A percentile compares a stretch with the other conserved stretches of the same genome.
phyloP scores from a whole-genome alignment of 73 alveolate species.

The Blepharisma stoltei region DNA sequence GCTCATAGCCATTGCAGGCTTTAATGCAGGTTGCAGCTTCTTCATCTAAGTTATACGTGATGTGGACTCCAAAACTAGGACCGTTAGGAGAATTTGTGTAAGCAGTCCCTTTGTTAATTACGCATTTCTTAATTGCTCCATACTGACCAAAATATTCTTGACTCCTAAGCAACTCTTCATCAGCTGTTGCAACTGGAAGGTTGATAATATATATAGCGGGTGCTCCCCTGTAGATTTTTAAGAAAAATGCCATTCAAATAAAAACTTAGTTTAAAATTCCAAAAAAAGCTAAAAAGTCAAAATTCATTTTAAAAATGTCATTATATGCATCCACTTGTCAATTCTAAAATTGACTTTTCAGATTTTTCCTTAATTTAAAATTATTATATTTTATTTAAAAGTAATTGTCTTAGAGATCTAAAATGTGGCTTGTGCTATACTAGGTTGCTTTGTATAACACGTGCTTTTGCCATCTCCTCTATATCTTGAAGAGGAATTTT shows the following conservation, averaged over 20 bases:
- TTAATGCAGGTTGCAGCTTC: conserved; percentile 78
- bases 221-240: too few relatives aligned
- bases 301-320: too few relatives aligned
- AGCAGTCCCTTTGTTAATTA: conserved; percentile 40
- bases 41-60: conserved; percentile 66
- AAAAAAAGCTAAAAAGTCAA: too few relatives aligned
- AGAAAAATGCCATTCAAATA: too few relatives aligned
- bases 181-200: conserved; percentile 44
- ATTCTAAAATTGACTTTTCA: too few relatives aligned
- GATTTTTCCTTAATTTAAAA: too few relatives aligned
- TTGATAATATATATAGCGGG: conserved; percentile 44
- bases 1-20: conserved; percentile 62
- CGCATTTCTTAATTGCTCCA: conserved; percentile 58
- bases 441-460: conserved; percentile 13
- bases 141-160: conserved; percentile 87
- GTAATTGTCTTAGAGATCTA: too few relatives aligned
- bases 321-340: too few relatives aligned
- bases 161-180: conserved; percentile 48
- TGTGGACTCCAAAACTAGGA: conserved; percentile 57
- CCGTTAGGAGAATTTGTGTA: conserved; percentile 31
- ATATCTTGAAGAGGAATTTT: too few relatives aligned
- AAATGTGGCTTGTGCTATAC: too few relatives aligned
- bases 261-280: too few relatives aligned
- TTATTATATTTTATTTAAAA: too few relatives aligned
- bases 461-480: neutral